phyloP scores from a whole-genome alignment of 176 grass and related monocot genomes.

The Pharus latifolius region DNA sequence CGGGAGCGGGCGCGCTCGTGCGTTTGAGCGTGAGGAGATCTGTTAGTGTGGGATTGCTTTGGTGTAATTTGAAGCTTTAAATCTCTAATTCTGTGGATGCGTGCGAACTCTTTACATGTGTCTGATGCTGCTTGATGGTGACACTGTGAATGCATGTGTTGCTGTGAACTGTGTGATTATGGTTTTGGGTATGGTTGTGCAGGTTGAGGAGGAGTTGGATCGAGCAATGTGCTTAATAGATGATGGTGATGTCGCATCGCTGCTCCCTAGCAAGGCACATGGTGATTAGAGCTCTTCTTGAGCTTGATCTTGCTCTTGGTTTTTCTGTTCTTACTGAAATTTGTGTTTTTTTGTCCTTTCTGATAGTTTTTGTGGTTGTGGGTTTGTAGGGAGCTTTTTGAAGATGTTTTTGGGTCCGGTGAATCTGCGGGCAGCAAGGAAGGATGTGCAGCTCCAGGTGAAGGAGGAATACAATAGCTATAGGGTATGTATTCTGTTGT shows the following conservation, averaged over 20 bases:
- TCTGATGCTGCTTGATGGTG: background rate
- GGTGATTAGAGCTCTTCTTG: slow-evolving; percentile 28
- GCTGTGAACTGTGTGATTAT: background rate
- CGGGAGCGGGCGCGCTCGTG: too few species aligned
- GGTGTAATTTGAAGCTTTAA: too few species aligned
- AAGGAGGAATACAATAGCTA: slow-evolving; percentile 98
- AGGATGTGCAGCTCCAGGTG: slow-evolving; percentile 96
- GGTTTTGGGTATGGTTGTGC: slow-evolving; percentile 5
- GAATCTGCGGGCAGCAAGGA: slow-evolving; percentile 75
- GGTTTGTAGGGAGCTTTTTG: slow-evolving; percentile 51
- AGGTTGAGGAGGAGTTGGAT: slow-evolving; percentile 91
- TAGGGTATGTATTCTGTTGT: slow-evolving; percentile 44
- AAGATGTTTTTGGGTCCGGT: slow-evolving; percentile 86
- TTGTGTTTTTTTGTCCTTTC: background rate
- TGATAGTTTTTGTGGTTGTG: background rate
- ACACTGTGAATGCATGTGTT: background rate
- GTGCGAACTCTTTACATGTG: background rate
- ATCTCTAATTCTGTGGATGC: too few species aligned
- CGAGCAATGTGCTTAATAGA: slow-evolving; percentile 56
- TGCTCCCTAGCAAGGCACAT: slow-evolving; percentile 64
- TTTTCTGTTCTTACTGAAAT: background rate
- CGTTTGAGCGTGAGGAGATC: slow-evolving; percentile 39
- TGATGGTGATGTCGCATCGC: slow-evolving; percentile 56
- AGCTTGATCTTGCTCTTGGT: background rate
- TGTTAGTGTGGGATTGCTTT: background rate